Evolutionary conservation across 1,139 yeast species (phyloP), one percentile per base, ranked within the genome.

Genomic region (Tardiomyces digboiensis): DNA sequence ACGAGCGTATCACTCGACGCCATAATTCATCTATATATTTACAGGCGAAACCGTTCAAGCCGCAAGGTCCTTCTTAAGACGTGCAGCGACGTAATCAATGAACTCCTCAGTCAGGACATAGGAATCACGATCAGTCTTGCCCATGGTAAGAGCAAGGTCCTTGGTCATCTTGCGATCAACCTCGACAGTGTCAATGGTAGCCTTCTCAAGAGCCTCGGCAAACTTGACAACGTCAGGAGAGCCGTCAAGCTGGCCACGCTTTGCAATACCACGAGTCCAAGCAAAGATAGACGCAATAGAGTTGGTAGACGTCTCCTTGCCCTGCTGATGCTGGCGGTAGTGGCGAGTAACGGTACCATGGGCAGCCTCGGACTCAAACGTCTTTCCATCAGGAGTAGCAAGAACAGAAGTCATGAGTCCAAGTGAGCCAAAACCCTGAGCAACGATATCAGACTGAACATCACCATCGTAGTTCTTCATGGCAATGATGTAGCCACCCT

Each of bases 281-380:
- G 97, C 97, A 59, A 82, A 89, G 58, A 89, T 89, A 22, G 96
- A 87, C n/a, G 97, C 97, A 67, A 89, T 89, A 39, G 97, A 88
- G 71, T 89, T 89, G 53, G 97, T 89, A n/a, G 96, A 87, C 29
- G 97, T 89, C 70, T 88, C 96, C 66, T 87, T 84, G 56, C 97
- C 97, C 67, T 82, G 83, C 69, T 89, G 97, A 66, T 86, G 85
- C 68, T 82, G 93, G 71, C 97, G 82, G 72, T 74, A 89, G 65
- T 89, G 97, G 70, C 97, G 84, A 48, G 97, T 89, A 54, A 89
- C 97, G 38, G 97, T 89, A 48, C 97, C 97, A 65, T 89, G 97
- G 21, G 97, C 97, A 49, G 97, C 97, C 69, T 89, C 97, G 48
- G 93, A 75, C 72, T 89, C 97, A 64, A 87, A 88, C 23, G 96